Percentiles rank a stretch among this genome's conserved stretches.
phyloP scores from a whole-genome alignment of 805 yeast genomes.

The Candida sphagnicola region DNA sequence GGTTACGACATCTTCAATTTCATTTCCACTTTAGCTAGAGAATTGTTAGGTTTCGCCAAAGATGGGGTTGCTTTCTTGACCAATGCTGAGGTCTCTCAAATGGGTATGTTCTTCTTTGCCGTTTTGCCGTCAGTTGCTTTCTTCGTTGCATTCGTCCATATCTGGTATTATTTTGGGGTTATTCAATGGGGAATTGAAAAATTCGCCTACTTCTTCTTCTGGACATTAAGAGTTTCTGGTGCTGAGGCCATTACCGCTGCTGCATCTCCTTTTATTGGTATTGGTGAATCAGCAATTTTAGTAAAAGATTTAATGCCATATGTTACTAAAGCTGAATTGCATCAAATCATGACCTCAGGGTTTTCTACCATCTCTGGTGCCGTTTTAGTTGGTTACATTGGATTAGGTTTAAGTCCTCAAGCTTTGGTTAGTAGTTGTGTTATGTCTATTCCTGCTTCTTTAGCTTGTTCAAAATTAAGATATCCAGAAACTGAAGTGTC shows the following conservation, averaged over 20 bases:
- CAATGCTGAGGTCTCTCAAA: constrained; percentile 30
- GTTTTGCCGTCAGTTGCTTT: constrained; percentile 62
- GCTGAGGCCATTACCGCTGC: constrained; percentile 66
- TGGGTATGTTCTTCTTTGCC: constrained; percentile 49
- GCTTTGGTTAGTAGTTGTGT: constrained; percentile 65
- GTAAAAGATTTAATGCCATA: constrained; percentile 57
- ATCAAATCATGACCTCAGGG: constrained; percentile 60
- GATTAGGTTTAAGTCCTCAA: constrained; percentile 58
- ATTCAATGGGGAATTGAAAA: constrained; percentile 59
- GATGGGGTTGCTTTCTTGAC: constrained; percentile 61
- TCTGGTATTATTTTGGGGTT: constrained; percentile 55
- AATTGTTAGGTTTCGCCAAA: constrained; percentile 53
- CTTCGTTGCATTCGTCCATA: constrained; percentile 60
- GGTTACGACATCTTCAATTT: constrained; percentile 63
- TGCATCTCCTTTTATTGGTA: constrained; percentile 64
- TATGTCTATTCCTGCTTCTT: constrained; percentile 64
- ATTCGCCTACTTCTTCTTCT: constrained; percentile 55
- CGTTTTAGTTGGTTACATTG: constrained; percentile 58
- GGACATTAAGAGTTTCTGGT: constrained; percentile 57
- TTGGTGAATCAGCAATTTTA: constrained; percentile 61
- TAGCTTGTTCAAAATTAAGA: constrained; percentile 58
- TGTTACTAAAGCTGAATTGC: constrained; percentile 58
- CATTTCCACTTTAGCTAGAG: constrained; percentile 53
- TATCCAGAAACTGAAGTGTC: constrained; percentile 57
- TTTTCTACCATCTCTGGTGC: constrained; percentile 65